Evolutionary conservation across 1,284 basidiomycete species (phyloP), one percentile per base, ranked within the genome.

Genomic region (Lentinus polychrous): DNA sequence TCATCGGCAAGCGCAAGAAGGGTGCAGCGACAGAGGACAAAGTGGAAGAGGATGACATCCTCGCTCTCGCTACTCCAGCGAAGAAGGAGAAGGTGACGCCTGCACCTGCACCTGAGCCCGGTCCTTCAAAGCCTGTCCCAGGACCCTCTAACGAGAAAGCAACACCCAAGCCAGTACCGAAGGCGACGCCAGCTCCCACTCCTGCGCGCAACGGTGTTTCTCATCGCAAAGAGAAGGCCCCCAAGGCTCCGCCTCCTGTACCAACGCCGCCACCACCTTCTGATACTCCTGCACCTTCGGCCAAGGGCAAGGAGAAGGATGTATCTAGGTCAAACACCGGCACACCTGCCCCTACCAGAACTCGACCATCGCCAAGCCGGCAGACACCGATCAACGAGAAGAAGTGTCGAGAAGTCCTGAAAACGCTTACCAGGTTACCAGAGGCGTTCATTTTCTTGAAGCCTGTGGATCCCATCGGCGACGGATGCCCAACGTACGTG

Each of bases 401-500:
- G 73, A 93, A 93, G 63, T 90, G 86, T 59, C 84, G 78, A 61
- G 80, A 83, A 1, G 63, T 95, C 20, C 59, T 97, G 54, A 82
- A 78, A 59, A 68, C 60, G 23, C 60, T 97, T 23, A 66, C 72
- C 51, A 89, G 82, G 62, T 65, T 86, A 27, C 78, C 83, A 0
- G 85, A 91, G 58, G 80, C 85, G 11, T 65, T 69, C 24, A 87
- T 95, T 52, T 99, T 99, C 70, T 62, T 78, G 36, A 74, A 76
- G 15, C 93, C 95, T 1, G 95, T 99, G 12, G 89, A 99, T 65
- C 88, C 94, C 0, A 66, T 86, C 5, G 63, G 69, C 44, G 89
- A 88, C 67, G 91, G 85, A 23, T 94, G 86, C 65, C 93, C 90
- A 36, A 92, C 91, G 86, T 93, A 62, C 66, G 86, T 76, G 15